Base-by-base conservation (phyloP, 495 filamentous ascomycete genomes). In the Trichoderma erinaceum region DNA sequence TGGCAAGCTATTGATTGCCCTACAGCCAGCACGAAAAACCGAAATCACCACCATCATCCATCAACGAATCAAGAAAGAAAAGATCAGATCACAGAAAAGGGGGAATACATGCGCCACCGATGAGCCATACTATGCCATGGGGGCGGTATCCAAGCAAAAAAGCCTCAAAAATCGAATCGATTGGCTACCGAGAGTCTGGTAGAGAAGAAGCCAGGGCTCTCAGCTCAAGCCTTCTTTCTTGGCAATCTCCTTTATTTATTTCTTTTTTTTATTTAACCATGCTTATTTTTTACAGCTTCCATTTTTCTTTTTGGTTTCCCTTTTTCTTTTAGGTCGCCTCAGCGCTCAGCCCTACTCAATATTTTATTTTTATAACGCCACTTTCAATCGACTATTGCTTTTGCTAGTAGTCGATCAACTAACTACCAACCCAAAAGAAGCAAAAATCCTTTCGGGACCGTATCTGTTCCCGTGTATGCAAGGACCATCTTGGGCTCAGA, bases 161-260 rank as follows among this genome's bases (percentile, higher is more conserved):
- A 61, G 56, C 11, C 56, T 61, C 23, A 6, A 38, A 38, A 38
- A 38, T 61, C 56, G 56, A 61, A 29, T 29, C n/a, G 56, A 61
- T 61, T 61, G 56, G 56, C 13, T 61, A 61, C 56, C 56, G 56
- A 32, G 23, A 16, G 25, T 11, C 23, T 66, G 41, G 65, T 38
- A 38, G 35, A 38, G 18, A 29, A 29, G 29, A 29, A 29, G 38
- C 38, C 64, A 35, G 35, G 18, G 63, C n/a, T 43, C 32, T 43
- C 32, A 44, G 38, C 64, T 43, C 7, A 65, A 43, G 56, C 56
- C 56, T 61, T 27, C 12, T 32, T 16, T 32, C 56, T 61, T 61
- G 56, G 56, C 56, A 16, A 4, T 61, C 16, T 15, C 15, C 11
- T 61, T 13, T 29, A 29, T 29, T 29, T 29, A 29, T 29, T 29